Percentiles rank a stretch among this genome's conserved stretches.
Evolutionary conservation across 192 early-diverging fungal genomes (phyloP).

Genomic region (Geranomyces variabilis): DNA sequence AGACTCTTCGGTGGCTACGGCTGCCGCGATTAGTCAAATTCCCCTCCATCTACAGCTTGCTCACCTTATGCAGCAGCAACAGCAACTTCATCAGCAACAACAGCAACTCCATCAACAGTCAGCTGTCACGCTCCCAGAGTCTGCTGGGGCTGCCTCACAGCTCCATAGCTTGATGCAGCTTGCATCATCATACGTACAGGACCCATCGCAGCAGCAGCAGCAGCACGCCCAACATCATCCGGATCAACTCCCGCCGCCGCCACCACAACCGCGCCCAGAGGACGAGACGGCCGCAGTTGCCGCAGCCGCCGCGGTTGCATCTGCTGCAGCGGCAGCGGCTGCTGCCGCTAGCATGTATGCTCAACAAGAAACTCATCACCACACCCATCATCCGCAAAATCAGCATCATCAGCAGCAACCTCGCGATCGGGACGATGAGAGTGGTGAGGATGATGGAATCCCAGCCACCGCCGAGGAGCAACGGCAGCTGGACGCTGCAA

Average conservation of each 20-base stretch:
- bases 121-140: not conserved
- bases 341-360: not conserved
- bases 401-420: not conserved
- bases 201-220: too few relatives aligned
- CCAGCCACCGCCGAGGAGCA: slow-evolving; percentile 29
- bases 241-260: too few relatives aligned
- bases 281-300: too few relatives aligned
- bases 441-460: slow-evolving; percentile 26
- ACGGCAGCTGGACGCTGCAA: slow-evolving; percentile 24
- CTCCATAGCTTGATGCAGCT: slow-evolving; percentile 6
- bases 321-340: too few relatives aligned
- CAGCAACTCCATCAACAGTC: too few relatives aligned
- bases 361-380: not conserved
- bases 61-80: not conserved
- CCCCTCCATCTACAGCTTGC: slow-evolving; percentile 1
- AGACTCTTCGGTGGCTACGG: not conserved
- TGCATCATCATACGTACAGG: not conserved
- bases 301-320: too few relatives aligned
- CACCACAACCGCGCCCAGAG: too few relatives aligned
- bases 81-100: too few relatives aligned
- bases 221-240: too few relatives aligned
- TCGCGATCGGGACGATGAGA: slow-evolving; percentile 15
- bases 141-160: not conserved
- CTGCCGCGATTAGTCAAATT: not conserved
- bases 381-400: not conserved